A percentile compares a stretch with the other conserved stretches of the same genome.
phyloP scores from a whole-genome alignment of 2,329 filamentous ascomycete genomes.

The Coniella lustricola region DNA sequence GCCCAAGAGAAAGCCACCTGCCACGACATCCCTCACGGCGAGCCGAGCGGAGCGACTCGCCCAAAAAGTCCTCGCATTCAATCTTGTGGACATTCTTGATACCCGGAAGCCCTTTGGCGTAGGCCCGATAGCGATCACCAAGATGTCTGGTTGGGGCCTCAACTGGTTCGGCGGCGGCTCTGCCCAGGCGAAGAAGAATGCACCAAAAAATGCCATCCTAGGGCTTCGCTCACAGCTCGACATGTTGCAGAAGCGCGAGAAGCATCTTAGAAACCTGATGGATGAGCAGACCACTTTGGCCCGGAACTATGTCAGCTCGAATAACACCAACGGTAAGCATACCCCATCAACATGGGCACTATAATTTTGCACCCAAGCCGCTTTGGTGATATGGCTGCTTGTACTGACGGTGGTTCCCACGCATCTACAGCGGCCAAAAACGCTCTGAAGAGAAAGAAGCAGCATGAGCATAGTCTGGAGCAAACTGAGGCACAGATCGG shows the following conservation, averaged over 20 bases:
- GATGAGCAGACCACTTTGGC: slow-evolving; percentile 85
- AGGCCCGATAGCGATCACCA: slow-evolving; percentile 18
- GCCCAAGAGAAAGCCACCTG: slow-evolving; percentile 6
- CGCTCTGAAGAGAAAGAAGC: slow-evolving; percentile 89
- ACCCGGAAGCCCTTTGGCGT: background rate
- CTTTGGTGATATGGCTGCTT: background rate
- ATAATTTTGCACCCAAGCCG: background rate
- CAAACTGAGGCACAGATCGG: slow-evolving; percentile 85
- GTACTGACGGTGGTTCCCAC: slow-evolving; percentile 19
- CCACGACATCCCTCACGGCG: background rate
- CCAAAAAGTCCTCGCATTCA: background rate
- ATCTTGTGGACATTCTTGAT: background rate
- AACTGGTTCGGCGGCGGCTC: slow-evolving; percentile 90
- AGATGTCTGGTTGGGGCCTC: slow-evolving; percentile 56
- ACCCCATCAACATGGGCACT: background rate
- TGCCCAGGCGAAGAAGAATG: slow-evolving; percentile 83
- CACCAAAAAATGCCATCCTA: slow-evolving; percentile 93
- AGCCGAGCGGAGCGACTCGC: slow-evolving; percentile 9
- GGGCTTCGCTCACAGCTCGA: slow-evolving; percentile 81
- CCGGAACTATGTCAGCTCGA: slow-evolving; percentile 77
- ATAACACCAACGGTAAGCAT: slow-evolving; percentile 80
- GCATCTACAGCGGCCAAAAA: slow-evolving; percentile 68
- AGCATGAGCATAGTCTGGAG: slow-evolving; percentile 82
- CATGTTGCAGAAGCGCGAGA: slow-evolving; percentile 96
- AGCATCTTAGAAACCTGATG: slow-evolving; percentile 84